phyloP scores from a whole-genome alignment of 441 rosid genomes.

The Jatropha podagrica region DNA sequence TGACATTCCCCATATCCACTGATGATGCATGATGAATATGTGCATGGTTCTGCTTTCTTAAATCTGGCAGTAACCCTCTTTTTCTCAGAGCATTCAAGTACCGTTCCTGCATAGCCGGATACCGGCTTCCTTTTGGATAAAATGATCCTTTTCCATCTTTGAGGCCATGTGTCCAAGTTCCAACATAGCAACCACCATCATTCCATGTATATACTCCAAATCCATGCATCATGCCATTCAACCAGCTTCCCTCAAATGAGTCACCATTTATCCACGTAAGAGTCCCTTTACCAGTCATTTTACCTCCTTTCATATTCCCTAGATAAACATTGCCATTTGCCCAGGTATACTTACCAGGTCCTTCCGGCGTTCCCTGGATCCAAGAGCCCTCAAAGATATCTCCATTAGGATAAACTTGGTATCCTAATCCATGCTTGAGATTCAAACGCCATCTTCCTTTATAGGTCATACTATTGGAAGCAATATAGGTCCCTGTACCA shows the following conservation, averaged over 20 bases:
- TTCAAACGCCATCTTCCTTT: slow-evolving; percentile 92
- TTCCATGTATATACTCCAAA: slow-evolving; percentile 91
- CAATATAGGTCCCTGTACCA: slow-evolving; percentile 70
- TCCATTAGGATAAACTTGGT: slow-evolving; percentile 72
- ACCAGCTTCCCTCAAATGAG: slow-evolving; percentile 91
- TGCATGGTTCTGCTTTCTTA: slow-evolving; percentile 65
- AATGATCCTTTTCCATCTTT: slow-evolving; percentile 99
- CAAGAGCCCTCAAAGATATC: slow-evolving; percentile 92
- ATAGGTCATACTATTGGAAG: slow-evolving; percentile 52
- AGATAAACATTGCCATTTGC: slow-evolving; percentile 71
- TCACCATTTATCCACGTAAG: slow-evolving; percentile 82
- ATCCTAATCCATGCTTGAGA: slow-evolving; percentile 89
- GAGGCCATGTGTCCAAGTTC: slow-evolving; percentile 93
- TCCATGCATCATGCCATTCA: slow-evolving; percentile 94
- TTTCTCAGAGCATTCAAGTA: slow-evolving; percentile 82
- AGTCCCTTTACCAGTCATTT: slow-evolving; percentile 93
- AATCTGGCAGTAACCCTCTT: slow-evolving; percentile 84
- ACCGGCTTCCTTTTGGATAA: slow-evolving; percentile 81
- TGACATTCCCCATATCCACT: slow-evolving; percentile 58
- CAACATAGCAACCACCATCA: slow-evolving; percentile 86
- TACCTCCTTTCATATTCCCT: slow-evolving; percentile 93
- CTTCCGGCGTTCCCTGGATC: slow-evolving; percentile 92
- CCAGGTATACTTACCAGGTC: slow-evolving; percentile 97
- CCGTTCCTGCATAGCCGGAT: slow-evolving; percentile 65
- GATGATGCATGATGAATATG: slow-evolving; percentile 66